A percentile compares a stretch with the other conserved stretches of the same genome.
phyloP scores from a whole-genome alignment of 2,329 filamentous ascomycete species.

The Monilinia polystroma region DNA sequence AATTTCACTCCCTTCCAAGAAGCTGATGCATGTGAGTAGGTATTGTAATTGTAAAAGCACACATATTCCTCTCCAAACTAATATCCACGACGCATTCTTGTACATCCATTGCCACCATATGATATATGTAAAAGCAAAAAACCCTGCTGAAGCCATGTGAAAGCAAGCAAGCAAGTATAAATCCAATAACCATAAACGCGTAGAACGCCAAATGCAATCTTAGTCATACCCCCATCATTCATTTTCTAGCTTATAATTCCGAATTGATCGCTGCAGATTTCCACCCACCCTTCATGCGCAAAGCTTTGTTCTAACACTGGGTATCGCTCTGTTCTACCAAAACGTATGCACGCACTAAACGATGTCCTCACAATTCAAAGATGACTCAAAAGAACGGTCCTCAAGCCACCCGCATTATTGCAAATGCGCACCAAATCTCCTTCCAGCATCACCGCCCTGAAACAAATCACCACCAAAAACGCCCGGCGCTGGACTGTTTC shows the following conservation, averaged over 20 bases:
- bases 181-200: neutral
- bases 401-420: neutral
- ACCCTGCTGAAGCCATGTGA: neutral
- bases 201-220: neutral
- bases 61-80: neutral
- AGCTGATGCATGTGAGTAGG: neutral
- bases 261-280: neutral
- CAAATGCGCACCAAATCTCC: conserved; percentile 19
- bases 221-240: neutral
- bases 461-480: conserved; percentile 19
- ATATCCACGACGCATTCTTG: neutral
- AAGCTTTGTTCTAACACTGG: neutral
- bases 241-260: neutral
- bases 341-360: neutral
- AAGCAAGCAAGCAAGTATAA: neutral
- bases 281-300: neutral
- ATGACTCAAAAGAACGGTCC: neutral
- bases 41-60: neutral
- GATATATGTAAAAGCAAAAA: conserved; percentile 3
- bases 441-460: conserved; percentile 4
- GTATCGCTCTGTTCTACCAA: neutral
- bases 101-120: neutral
- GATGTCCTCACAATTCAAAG: neutral
- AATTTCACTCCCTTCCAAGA: neutral
- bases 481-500: conserved; percentile 34